Evolutionary conservation across 2,329 filamentous ascomycete genomes (phyloP).

Genomic region (Acrocalymma vagum): DNA sequence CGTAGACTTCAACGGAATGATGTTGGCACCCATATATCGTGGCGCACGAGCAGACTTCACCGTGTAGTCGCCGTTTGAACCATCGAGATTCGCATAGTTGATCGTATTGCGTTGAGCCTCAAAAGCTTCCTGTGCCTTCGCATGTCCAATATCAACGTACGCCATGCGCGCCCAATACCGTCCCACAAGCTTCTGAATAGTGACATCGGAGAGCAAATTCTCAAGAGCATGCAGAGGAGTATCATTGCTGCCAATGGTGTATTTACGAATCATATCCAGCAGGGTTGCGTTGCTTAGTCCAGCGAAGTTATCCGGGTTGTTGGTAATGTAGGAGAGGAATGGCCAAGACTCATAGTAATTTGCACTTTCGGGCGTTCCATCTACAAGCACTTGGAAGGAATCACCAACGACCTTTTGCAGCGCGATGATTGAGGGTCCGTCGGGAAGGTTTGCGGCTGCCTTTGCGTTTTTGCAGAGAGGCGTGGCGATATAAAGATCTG

Average conservation of each 20-base stretch:
- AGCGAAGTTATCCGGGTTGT: slow-evolving; percentile 56
- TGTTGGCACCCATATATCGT: slow-evolving; percentile 61
- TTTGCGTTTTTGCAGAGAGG: slow-evolving; percentile 50
- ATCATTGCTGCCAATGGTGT: slow-evolving; percentile 56
- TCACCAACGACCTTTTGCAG: slow-evolving; percentile 56
- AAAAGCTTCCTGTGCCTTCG: slow-evolving; percentile 51
- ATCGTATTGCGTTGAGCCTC: slow-evolving; percentile 43
- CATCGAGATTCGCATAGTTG: slow-evolving; percentile 54
- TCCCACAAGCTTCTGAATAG: slow-evolving; percentile 53
- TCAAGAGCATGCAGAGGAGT: slow-evolving; percentile 59
- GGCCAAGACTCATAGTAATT: slow-evolving; percentile 64
- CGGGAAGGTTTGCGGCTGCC: slow-evolving; percentile 48
- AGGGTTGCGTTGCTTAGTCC: slow-evolving; percentile 25
- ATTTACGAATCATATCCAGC: slow-evolving; percentile 47
- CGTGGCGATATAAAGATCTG: slow-evolving; percentile 58
- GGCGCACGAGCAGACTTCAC: slow-evolving; percentile 54
- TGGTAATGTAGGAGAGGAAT: slow-evolving; percentile 58
- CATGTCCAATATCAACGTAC: slow-evolving; percentile 59
- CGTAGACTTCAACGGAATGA: slow-evolving; percentile 53
- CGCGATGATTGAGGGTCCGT: slow-evolving; percentile 52
- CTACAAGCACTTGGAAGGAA: slow-evolving; percentile 59
- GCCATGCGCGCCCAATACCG: slow-evolving; percentile 64
- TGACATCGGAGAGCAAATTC: slow-evolving; percentile 46
- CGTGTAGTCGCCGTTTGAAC: slow-evolving; percentile 45
- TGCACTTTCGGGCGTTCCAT: slow-evolving; percentile 49